phyloP scores from a whole-genome alignment of 768 basidiomycete species.

The Auriscalpium orientale region DNA sequence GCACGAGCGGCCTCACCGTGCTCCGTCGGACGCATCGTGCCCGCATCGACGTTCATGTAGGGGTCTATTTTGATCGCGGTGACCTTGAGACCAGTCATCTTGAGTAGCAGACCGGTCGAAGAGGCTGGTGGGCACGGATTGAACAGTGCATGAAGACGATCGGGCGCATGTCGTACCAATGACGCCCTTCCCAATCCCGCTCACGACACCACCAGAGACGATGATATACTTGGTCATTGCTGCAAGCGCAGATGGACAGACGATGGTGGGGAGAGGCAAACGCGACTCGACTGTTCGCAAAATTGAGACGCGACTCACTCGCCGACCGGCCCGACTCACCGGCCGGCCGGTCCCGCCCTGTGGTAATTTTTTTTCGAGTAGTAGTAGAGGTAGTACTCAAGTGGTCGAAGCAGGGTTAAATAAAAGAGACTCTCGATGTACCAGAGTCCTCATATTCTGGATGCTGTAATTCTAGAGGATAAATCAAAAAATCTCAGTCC shows the following conservation, averaged over 20 bases:
- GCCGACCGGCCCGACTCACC: too few relatives aligned
- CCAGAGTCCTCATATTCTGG: too few relatives aligned
- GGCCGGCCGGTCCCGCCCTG: too few relatives aligned
- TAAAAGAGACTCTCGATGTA: too few relatives aligned
- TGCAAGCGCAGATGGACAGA: background rate
- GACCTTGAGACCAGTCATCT: conserved; percentile 92
- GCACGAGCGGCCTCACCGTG: conserved; percentile 56
- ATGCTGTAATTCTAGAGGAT: too few relatives aligned
- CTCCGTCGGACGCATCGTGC: conserved; percentile 97
- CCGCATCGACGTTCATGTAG: conserved; percentile 99
- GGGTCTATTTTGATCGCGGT: conserved; percentile 99
- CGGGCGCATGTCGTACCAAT: conserved; percentile 60
- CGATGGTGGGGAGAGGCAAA: background rate
- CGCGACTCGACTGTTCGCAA: background rate
- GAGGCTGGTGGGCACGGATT: conserved; percentile 54
- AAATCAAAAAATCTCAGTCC: too few relatives aligned
- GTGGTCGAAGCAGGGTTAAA: too few relatives aligned
- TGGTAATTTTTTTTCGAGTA: too few relatives aligned
- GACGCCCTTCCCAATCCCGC: conserved; percentile 98
- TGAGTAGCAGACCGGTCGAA: conserved; percentile 90
- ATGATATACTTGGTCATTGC: conserved; percentile 92
- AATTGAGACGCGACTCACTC: too few relatives aligned
- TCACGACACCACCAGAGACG: conserved; percentile 95
- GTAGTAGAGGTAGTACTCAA: too few relatives aligned
- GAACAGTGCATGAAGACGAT: conserved; percentile 19